Conservation (phyloP, 495 filamentous ascomycete genomes). For the Neurospora sp. region DNA sequence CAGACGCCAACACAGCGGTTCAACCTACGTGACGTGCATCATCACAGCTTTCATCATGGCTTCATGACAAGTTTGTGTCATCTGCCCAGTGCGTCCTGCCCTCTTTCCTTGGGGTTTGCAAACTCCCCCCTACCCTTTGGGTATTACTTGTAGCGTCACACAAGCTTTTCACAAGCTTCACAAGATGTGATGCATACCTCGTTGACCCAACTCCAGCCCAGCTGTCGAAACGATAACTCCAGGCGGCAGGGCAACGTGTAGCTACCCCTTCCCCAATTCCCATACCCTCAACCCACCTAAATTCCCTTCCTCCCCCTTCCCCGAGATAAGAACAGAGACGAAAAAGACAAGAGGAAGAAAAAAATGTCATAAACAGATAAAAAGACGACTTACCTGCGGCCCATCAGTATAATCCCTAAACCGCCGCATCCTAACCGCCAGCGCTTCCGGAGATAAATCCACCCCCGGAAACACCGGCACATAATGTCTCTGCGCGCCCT, state of each 20-base stretch:
- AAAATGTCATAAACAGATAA: neutral
- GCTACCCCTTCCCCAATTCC: neutral
- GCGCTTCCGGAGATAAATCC: slow-evolving; percentile 44
- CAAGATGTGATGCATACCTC: neutral
- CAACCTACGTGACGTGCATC: neutral
- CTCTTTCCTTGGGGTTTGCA: neutral
- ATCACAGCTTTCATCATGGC: neutral
- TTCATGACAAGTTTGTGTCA: neutral
- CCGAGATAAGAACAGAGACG: neutral
- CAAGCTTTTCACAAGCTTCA: neutral
- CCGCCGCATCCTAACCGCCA: slow-evolving; percentile 27
- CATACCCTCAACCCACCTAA: neutral
- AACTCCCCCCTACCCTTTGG: neutral
- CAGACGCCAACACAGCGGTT: neutral
- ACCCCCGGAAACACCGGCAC: slow-evolving; percentile 47
- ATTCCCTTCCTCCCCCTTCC: neutral
- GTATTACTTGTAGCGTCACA: neutral
- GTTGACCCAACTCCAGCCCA: neutral
- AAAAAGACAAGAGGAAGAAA: neutral
- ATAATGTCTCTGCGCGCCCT: slow-evolving; percentile 41
- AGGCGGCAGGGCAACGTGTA: too few relatives aligned
- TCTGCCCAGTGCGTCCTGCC: neutral
- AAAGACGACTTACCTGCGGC: slow-evolving; percentile 27
- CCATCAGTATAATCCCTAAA: slow-evolving; percentile 37
- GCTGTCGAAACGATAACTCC: too few relatives aligned